Evolutionary conservation across 805 yeast species (phyloP), one percentile per base, ranked within the genome.

Genomic region (Wickerhamomyces kurtzmanii): DNA sequence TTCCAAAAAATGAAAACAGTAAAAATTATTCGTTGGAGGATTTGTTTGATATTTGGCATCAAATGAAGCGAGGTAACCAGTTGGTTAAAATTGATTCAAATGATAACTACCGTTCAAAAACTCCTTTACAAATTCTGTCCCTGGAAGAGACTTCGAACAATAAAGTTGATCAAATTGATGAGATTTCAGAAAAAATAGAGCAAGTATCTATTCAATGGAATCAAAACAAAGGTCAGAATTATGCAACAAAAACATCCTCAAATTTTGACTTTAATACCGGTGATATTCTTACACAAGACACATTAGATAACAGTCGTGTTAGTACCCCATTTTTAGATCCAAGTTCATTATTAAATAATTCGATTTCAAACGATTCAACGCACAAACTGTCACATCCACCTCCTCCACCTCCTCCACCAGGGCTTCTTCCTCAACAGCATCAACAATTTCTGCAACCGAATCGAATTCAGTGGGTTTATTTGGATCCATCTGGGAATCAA

Each of bases 401-500:
- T 8, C 16, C 27, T 17, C 29, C 21, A 9, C 13, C 15, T 4
- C 10, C 36, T 23, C 22, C 37, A 17, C 22, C 26, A 23, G 21
- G 32, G 3, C 27, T 25, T n/a, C 22, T 17, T 20, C 32, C 12
- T 31, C 15, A 31, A 25, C 15, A 40, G 34, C 32, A 30, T 28
- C 29, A 31, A 19, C 34, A 31, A 18, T 18, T 35, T 9, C 26
- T 65, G 10, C 42, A 55, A 2, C 64, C 73, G 2, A 58, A 49
- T 17, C 50, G 59, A 28, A 61, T 75, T 39, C 55, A 63, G 27
- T 84, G 95, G 95, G 55, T 56, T 32, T 84, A 84, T 49, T 55
- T 76, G 30, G 95, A 84, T 49, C 74, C 83, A 0, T 50, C 63
- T 22, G 83, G 81, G 5, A 63, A 54, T 28, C 75, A 72, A 36